These are phyloP conservation scores for Taiwanofungus camphoratus DNA, from an alignment of 1,284 basidiomycete species.

Conservation along the genomic window DNA sequence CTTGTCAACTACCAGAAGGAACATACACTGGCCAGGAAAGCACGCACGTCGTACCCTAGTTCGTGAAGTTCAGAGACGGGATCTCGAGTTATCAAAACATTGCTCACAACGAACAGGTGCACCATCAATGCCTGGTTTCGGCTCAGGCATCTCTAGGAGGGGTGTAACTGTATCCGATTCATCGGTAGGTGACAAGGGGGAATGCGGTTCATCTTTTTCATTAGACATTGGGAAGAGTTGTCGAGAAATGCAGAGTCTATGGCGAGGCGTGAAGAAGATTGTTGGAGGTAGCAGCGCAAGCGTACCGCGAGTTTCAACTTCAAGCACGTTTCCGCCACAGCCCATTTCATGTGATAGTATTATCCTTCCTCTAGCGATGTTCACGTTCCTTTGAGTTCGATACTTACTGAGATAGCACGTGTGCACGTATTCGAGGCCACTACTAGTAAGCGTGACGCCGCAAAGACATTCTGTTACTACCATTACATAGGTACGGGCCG, in stretches of 20 bases:
- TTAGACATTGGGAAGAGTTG: conserved; percentile 8
- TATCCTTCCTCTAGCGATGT: no score
- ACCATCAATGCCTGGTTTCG: conserved; percentile 25
- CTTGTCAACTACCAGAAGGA: neutral
- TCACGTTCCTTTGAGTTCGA: no score
- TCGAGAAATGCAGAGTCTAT: neutral
- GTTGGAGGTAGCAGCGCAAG: no score
- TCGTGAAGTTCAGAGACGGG: neutral
- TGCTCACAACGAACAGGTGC: conserved; percentile 27
- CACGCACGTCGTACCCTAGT: conserved; percentile 29
- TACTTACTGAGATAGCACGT: no score
- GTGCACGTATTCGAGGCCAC: no score
- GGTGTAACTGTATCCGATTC: conserved; percentile 20
- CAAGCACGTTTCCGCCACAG: no score
- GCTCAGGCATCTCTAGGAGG: conserved; percentile 16
- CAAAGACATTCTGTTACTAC: no score
- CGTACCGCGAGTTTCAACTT: no score
- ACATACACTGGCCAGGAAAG: conserved; percentile 3
- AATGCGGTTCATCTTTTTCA: conserved; percentile 12
- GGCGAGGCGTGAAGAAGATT: neutral
- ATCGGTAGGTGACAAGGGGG: conserved; percentile 20
- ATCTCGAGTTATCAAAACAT: neutral
- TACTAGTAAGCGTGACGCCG: no score
- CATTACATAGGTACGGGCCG: no score
- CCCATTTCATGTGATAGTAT: no score